Evolutionary conservation across 2,329 filamentous ascomycete genomes (phyloP).

Genomic region (Aspergillus pseudonomiae): DNA sequence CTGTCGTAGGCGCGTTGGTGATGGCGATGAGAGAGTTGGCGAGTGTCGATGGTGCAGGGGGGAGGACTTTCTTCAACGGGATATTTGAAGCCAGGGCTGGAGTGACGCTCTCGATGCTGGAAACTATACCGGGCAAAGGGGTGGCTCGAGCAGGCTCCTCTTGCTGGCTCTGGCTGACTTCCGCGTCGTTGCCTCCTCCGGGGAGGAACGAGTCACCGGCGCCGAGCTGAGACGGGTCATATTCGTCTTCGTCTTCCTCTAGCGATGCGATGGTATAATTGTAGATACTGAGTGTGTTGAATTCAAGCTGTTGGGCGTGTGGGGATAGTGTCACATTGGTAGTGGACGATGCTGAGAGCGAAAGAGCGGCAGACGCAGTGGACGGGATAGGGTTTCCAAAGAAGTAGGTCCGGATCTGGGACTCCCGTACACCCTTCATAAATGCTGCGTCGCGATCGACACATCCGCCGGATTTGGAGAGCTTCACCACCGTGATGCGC

Average conservation of each 20-base stretch:
- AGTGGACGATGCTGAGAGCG: constrained; percentile 37
- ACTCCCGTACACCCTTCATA: constrained; percentile 72
- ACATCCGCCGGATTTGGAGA: constrained; percentile 85
- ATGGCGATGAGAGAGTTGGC: constrained; percentile 84
- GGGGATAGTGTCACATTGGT: constrained; percentile 76
- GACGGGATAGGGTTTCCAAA: constrained; percentile 69
- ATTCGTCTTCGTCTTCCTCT: constrained; percentile 55
- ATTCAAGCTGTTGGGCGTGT: constrained; percentile 82
- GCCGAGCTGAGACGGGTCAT: constrained; percentile 39
- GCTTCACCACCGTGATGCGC: constrained; percentile 70
- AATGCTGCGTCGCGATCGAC: constrained; percentile 74
- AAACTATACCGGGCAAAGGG: constrained; percentile 28
- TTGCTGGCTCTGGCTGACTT: constrained; percentile 17
- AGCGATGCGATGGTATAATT: constrained; percentile 63
- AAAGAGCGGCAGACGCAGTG: constrained; percentile 38
- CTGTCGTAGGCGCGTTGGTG: constrained; percentile 72
- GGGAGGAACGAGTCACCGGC: constrained; percentile 40
- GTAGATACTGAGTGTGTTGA: constrained; percentile 74
- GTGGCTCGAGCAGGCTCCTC: constrained; percentile 23
- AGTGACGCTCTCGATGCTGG: constrained; percentile 21
- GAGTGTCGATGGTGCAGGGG: constrained; percentile 62
- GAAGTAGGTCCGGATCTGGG: constrained; percentile 88
- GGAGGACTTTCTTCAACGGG: constrained; percentile 63
- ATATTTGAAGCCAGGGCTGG: constrained; percentile 27
- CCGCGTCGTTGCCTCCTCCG: constrained; percentile 32